phyloP scores from a whole-genome alignment of 495 filamentous ascomycete species.

The Opeltia flavorubescens region DNA sequence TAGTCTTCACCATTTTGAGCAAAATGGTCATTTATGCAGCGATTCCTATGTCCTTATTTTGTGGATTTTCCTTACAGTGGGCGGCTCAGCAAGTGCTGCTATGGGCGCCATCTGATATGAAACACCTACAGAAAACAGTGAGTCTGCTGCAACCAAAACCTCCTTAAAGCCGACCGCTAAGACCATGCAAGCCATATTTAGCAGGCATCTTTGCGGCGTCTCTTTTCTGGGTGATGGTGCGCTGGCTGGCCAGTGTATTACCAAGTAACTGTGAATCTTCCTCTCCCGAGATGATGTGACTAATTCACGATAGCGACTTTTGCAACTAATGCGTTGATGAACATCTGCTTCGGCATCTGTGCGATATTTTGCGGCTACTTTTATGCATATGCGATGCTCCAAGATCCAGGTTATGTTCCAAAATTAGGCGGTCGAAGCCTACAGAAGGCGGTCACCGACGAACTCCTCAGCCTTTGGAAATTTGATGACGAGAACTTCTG shows the following conservation, averaged over 20 bases:
- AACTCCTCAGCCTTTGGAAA: constrained; percentile 68
- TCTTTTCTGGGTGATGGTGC: constrained; percentile 65
- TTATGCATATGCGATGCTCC: constrained; percentile 69
- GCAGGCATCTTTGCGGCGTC: constrained; percentile 86
- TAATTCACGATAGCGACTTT: constrained; percentile 43
- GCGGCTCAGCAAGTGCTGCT: constrained; percentile 59
- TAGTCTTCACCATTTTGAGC: constrained; percentile 56
- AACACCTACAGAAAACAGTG: constrained; percentile 76
- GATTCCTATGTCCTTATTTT: constrained; percentile 51
- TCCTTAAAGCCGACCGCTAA: background rate
- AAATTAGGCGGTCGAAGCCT: constrained; percentile 77
- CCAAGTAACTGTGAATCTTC: constrained; percentile 37
- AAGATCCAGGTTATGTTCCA: constrained; percentile 89
- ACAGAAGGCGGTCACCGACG: constrained; percentile 75
- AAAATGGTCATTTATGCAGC: constrained; percentile 59
- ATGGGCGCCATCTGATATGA: constrained; percentile 74
- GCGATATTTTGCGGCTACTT: constrained; percentile 64
- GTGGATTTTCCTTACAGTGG: constrained; percentile 64
- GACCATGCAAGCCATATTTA: constrained; percentile 55
- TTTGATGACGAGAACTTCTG: constrained; percentile 94
- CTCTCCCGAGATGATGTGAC: constrained; percentile 5
- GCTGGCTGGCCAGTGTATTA: constrained; percentile 60
- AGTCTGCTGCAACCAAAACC: constrained; percentile 16
- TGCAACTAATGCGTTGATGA: constrained; percentile 48
- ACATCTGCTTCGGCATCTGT: constrained; percentile 54